Conservation (phyloP, 2,329 filamentous ascomycete genomes). For the Ilyonectria mors-panacis region DNA sequence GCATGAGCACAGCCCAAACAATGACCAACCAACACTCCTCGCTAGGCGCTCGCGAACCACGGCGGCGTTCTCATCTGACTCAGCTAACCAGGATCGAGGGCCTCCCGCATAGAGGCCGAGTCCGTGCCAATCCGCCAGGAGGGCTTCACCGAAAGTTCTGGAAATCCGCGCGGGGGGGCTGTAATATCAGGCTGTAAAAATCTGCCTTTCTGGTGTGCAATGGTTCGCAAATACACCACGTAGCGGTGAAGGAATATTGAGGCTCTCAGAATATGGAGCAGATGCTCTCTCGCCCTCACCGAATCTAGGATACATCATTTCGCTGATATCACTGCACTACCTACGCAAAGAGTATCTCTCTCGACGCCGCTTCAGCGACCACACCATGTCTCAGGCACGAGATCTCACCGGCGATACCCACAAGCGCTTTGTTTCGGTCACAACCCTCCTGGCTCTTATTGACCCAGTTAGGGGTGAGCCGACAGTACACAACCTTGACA, state of each 20-base stretch:
- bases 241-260: too few species aligned
- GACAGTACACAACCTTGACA: slow-evolving; percentile 19
- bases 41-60: not conserved
- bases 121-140: not conserved
- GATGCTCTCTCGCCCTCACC: too few species aligned
- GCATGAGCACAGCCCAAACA: not conserved
- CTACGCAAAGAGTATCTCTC: too few species aligned
- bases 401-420: not conserved
- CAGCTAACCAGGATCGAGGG: not conserved
- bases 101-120: not conserved
- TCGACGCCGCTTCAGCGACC: too few species aligned
- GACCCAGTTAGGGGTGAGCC: slow-evolving; percentile 28
- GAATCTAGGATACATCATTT: too few species aligned
- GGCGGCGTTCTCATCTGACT: not conserved
- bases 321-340: too few species aligned
- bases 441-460: slow-evolving; percentile 18
- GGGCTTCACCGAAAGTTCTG: not conserved
- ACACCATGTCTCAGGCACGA: not conserved
- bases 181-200: not conserved
- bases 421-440: slow-evolving; percentile 17
- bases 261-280: too few species aligned
- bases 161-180: not conserved
- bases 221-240: too few species aligned
- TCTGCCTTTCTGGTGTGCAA: not conserved
- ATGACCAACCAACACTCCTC: not conserved